phyloP scores from a whole-genome alignment of 2,329 filamentous ascomycete species.

The Talaromyces sp. region DNA sequence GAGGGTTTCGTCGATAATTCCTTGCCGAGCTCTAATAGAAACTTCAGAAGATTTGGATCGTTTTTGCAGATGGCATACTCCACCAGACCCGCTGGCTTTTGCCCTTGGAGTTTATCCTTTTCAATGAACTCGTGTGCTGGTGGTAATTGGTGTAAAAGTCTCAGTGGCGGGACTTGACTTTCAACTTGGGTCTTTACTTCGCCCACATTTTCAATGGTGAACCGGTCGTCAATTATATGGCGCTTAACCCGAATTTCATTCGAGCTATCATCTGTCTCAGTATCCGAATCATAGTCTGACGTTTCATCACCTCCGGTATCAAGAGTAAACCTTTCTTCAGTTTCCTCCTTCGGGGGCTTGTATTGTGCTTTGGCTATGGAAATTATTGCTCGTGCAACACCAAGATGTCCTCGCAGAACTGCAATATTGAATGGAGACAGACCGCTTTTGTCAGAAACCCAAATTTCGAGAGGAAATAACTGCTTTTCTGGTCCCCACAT shows the following conservation, averaged over 20 bases:
- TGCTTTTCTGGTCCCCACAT: conserved; percentile 41
- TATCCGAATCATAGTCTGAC: conserved; percentile 33
- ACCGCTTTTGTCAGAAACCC: conserved; percentile 47
- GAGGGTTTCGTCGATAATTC: conserved; percentile 12
- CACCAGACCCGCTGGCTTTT: conserved; percentile 22
- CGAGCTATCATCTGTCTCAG: conserved; percentile 20
- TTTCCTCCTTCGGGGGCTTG: conserved; percentile 35
- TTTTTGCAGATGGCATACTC: conserved; percentile 48
- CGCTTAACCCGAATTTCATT: conserved; percentile 25
- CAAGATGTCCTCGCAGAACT: conserved; percentile 59
- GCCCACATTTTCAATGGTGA: conserved; percentile 72
- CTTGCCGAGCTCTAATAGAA: conserved; percentile 51
- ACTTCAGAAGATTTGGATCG: conserved; percentile 50
- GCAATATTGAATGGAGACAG: conserved; percentile 65
- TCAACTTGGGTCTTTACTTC: conserved; percentile 64
- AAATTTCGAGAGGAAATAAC: conserved; percentile 59
- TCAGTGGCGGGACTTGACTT: conserved; percentile 53
- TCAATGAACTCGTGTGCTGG: conserved; percentile 22
- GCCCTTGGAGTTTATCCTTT: not conserved
- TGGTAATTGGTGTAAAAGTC: conserved; percentile 43
- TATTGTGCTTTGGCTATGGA: conserved; percentile 68
- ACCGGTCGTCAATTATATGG: conserved; percentile 60
- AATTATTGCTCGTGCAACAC: conserved; percentile 60
- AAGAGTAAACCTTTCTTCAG: not conserved
- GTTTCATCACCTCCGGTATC: conserved; percentile 39